A percentile compares a stretch with the other conserved stretches of the same genome.
Conservation (phyloP, 371 early-diverging fungal species). For the Mortierella sp. region DNA sequence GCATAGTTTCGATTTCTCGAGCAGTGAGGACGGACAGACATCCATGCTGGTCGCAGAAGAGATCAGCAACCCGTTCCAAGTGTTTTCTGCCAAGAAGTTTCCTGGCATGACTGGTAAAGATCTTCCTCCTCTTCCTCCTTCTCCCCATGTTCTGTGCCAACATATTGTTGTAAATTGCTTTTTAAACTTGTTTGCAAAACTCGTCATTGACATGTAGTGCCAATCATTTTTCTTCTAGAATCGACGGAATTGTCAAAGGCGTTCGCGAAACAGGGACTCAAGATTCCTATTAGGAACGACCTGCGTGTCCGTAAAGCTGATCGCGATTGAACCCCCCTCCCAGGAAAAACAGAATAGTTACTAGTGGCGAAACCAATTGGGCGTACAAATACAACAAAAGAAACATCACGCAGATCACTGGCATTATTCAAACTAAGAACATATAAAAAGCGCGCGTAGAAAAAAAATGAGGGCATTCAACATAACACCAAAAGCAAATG, state of each 20-base stretch:
- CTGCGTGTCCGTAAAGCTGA: slow-evolving; percentile 56
- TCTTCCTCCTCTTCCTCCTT: background rate
- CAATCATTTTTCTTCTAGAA: slow-evolving; percentile 64
- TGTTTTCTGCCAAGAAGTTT: slow-evolving; percentile 91
- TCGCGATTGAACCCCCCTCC: slow-evolving; percentile 30
- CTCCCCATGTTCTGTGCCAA: too few relatives aligned
- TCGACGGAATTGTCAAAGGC: slow-evolving; percentile 90
- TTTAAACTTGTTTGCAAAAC: too few relatives aligned
- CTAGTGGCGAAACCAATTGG: too few relatives aligned
- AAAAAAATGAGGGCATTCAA: background rate
- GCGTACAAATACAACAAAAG: too few relatives aligned
- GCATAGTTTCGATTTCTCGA: slow-evolving; percentile 41
- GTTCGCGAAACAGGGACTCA: slow-evolving; percentile 94
- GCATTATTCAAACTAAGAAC: too few relatives aligned
- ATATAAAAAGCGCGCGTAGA: background rate
- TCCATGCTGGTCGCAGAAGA: slow-evolving; percentile 72
- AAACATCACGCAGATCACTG: too few relatives aligned
- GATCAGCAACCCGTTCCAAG: slow-evolving; percentile 77
- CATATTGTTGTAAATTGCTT: background rate
- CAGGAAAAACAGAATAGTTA: too few relatives aligned
- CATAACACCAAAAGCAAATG: too few relatives aligned
- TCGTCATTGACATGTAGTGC: slow-evolving; percentile 16
- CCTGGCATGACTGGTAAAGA: slow-evolving; percentile 88
- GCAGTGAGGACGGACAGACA: slow-evolving; percentile 67
- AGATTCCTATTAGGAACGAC: slow-evolving; percentile 94